Evolutionary conservation across 2,329 filamentous ascomycete genomes (phyloP), one percentile per base, ranked within the genome.

Genomic region (Colletotrichum incanum): DNA sequence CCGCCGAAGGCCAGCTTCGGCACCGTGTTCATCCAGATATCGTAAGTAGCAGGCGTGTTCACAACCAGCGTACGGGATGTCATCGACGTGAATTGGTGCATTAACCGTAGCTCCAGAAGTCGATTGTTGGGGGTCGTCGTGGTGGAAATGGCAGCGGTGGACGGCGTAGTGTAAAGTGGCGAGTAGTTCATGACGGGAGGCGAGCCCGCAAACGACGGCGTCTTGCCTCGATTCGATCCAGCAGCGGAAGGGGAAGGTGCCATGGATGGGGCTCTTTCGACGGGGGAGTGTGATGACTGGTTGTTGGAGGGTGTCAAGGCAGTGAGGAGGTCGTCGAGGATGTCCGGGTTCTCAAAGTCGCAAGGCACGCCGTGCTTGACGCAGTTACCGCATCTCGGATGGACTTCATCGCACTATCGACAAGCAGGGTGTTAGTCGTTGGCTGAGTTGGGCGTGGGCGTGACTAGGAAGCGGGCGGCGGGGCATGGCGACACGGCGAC

Each of bases 351-450:
- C 75, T 91, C 89, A 77, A 92, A 93, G 79, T 93, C 91, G 81
- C 91, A 93, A 43, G 84, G 79, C 47, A 92, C 91, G 76, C 90
- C 91, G 80, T 93, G 91, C 77, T 92, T 93, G 67, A 86, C 82
- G 81, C 91, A 93, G 80, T 92, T 92, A 73, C 90, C 88, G 78
- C 91, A 93, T 71, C 87, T 82, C 11, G 91, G 91, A 77, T 92
- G 90, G 14, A 90, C 82, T 80, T 93, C 91, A 77, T 93, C 90
- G 81, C 91, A 93, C 89, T 90, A 76, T 66, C 16, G 14, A 61
- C 3, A 26, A 45, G 34, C 18, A 65, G 49, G 28, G 20, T 18
- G 18, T 41, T 58, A 62, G 52, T 49, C 6, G 20, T 23, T 47
- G 49, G 12, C 31, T 3, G 26, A 31, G 12, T 18, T 23, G 49